These are phyloP conservation scores for Pseudogymnoascus sp. DNA, from an alignment of 2,329 filamentous ascomycete genomes.

Conservation along the genomic window DNA sequence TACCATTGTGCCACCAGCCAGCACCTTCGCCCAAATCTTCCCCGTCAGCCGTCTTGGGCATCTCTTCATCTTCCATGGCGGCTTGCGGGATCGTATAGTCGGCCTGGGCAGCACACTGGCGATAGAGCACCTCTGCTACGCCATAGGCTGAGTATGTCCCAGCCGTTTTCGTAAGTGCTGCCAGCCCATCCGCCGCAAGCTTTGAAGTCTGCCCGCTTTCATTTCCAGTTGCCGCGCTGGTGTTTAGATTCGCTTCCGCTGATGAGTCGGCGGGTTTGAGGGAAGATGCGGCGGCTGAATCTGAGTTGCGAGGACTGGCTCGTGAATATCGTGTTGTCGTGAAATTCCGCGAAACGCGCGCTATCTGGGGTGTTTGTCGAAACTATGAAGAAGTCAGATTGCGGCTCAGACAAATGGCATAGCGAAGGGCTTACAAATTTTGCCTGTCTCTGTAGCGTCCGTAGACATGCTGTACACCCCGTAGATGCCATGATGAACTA, in stretches of 20 bases:
- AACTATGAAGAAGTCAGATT: slow-evolving; percentile 14
- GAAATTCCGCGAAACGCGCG: slow-evolving; percentile 18
- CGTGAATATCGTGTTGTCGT: slow-evolving; percentile 22
- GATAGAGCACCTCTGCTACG: slow-evolving; percentile 70
- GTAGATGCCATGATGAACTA: slow-evolving; percentile 9
- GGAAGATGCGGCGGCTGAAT: slow-evolving; percentile 17
- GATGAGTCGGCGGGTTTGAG: slow-evolving; percentile 18
- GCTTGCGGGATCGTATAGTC: slow-evolving; percentile 69
- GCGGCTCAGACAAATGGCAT: background rate
- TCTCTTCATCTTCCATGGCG: slow-evolving; percentile 55
- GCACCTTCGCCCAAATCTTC: slow-evolving; percentile 72
- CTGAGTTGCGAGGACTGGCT: slow-evolving; percentile 18
- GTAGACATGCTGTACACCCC: slow-evolving; percentile 25
- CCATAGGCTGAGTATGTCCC: slow-evolving; percentile 74
- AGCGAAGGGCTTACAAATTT: slow-evolving; percentile 11
- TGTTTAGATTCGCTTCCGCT: slow-evolving; percentile 7
- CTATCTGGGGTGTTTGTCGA: slow-evolving; percentile 10
- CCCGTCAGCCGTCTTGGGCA: slow-evolving; percentile 66
- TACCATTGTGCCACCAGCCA: slow-evolving; percentile 79
- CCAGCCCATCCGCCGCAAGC: slow-evolving; percentile 19
- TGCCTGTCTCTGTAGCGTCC: slow-evolving; percentile 21
- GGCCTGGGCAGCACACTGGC: slow-evolving; percentile 64
- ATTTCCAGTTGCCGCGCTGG: background rate
- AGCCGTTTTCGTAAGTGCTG: slow-evolving; percentile 19
- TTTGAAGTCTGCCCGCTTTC: slow-evolving; percentile 17